These are phyloP conservation scores for Nigrospora sphaerica DNA, from an alignment of 2,329 filamentous ascomycete species.

Conservation along the genomic window DNA sequence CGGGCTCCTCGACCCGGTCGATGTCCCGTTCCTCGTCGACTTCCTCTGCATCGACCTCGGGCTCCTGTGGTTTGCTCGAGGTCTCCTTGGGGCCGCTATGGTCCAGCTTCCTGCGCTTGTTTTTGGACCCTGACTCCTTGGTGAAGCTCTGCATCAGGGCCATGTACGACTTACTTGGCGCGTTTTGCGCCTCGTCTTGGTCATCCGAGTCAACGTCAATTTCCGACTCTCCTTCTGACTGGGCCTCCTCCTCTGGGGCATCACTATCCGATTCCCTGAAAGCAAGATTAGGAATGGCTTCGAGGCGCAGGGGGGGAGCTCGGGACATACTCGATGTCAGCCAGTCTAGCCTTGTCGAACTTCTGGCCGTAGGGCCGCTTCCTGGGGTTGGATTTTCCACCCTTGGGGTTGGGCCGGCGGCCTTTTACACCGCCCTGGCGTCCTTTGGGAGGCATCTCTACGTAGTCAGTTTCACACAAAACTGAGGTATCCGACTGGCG, in stretches of 20 bases:
- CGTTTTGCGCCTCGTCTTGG: conserved; percentile 21
- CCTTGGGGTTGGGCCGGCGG: conserved; percentile 5
- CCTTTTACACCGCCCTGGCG: not conserved
- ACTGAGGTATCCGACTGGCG: no score
- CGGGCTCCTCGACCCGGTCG: conserved; percentile 40
- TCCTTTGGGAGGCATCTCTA: conserved; percentile 3
- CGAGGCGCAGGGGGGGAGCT: not conserved
- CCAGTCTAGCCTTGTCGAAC: conserved; percentile 39
- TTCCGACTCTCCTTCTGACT: conserved; percentile 33
- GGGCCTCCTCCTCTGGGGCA: conserved; percentile 26
- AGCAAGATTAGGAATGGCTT: not conserved
- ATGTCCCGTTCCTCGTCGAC: conserved; percentile 24
- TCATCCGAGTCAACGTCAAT: conserved; percentile 39
- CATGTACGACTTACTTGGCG: conserved; percentile 43
- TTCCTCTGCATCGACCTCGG: conserved; percentile 11
- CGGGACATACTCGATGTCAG: conserved; percentile 32
- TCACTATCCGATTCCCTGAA: conserved; percentile 23
- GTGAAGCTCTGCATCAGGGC: conserved; percentile 51
- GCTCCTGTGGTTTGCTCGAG: conserved; percentile 6
- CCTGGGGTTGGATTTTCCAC: conserved; percentile 12
- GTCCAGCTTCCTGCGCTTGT: conserved; percentile 53
- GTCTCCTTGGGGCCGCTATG: conserved; percentile 19
- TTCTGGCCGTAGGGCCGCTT: conserved; percentile 25
- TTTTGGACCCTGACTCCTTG: conserved; percentile 34
- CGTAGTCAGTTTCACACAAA: no score